These are phyloP conservation scores for Strobilomyces confusus DNA, from an alignment of 768 basidiomycete genomes.

Conservation along the genomic window DNA sequence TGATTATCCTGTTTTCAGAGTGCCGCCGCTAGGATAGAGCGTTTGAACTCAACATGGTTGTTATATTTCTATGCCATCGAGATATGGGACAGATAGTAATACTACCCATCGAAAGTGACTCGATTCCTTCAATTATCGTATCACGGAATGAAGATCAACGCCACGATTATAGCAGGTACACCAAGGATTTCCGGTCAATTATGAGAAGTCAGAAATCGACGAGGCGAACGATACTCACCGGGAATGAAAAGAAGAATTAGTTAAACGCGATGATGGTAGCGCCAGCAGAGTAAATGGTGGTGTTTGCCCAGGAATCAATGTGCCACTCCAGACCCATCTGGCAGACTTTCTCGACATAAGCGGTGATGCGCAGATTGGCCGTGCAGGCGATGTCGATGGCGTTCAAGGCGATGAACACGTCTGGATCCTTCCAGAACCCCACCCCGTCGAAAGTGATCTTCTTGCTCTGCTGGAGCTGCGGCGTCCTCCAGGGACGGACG, in stretches of 20 bases:
- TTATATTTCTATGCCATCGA: too few relatives aligned
- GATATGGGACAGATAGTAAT: too few relatives aligned
- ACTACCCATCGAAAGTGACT: too few relatives aligned
- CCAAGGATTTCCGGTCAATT: too few relatives aligned
- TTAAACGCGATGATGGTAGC: constrained; percentile 4
- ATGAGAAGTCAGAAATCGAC: neutral
- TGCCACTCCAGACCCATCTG: constrained; percentile 3
- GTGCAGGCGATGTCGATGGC: constrained; percentile 7
- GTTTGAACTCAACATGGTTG: too few relatives aligned
- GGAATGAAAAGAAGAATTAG: neutral
- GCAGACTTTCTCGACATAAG: constrained; percentile 11
- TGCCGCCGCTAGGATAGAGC: neutral
- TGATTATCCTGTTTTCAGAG: neutral
- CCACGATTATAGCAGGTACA: too few relatives aligned
- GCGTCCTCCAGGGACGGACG: neutral
- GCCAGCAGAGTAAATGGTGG: neutral
- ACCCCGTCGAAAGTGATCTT: constrained; percentile 2
- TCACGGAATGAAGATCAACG: too few relatives aligned
- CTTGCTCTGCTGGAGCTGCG: neutral
- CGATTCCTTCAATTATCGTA: too few relatives aligned
- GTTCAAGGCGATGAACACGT: constrained; percentile 21
- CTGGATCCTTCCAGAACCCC: constrained; percentile 9
- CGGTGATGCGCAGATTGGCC: constrained; percentile 7
- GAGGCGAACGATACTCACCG: neutral
- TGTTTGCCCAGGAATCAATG: constrained; percentile 12